Evolutionary conservation across 306 rosid genomes (phyloP), one percentile per base, ranked within the genome.

Genomic region (Mucuna pruriens): DNA sequence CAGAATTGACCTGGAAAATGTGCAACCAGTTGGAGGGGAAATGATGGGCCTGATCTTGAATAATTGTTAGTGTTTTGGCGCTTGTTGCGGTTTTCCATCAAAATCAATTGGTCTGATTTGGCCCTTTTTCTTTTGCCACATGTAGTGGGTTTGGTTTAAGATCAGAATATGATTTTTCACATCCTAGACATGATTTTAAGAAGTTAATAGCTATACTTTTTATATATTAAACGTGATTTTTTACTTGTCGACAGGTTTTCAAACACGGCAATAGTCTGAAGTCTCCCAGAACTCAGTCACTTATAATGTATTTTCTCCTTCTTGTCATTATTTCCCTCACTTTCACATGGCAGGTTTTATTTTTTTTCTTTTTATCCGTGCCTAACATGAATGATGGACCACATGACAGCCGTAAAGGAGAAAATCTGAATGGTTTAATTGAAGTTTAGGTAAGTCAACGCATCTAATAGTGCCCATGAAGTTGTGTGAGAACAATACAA

Each of bases 1-100:
- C 23, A 29, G 51, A 33, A 44, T 29, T 79, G 26, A 79, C 49
- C 48, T 69, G 46, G 60, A 62, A 76, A 83, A 70, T 36, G 68
- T 48, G 73, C 44, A 63, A 38, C 46, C 66, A 23, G 34, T 17
- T 22, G 55, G 48, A 75, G 36, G 22, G 22, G 49, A 81, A 81
- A 52, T 39, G 36, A 29, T 39, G 20, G 2, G 31, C 31, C 11
- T 19, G 49, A 65, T n/a, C 20, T 55, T 78, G 19, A 31, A 39
- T 78, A 51, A 31, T 58, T 45, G 20, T 17, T 19, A 1, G 7
- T 17, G 62, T 60, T 71, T 60, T 20, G 46, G 51, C 15, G 22
- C 7, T 23, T 78, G 57, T 57, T 79, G 36, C 6, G 1, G n/a
- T 31, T 58, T 10, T 31, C 9, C 31, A 11, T 55, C 12, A 69